Conservation (phyloP, 805 yeast genomes). For the Ogataea populi-albae region DNA sequence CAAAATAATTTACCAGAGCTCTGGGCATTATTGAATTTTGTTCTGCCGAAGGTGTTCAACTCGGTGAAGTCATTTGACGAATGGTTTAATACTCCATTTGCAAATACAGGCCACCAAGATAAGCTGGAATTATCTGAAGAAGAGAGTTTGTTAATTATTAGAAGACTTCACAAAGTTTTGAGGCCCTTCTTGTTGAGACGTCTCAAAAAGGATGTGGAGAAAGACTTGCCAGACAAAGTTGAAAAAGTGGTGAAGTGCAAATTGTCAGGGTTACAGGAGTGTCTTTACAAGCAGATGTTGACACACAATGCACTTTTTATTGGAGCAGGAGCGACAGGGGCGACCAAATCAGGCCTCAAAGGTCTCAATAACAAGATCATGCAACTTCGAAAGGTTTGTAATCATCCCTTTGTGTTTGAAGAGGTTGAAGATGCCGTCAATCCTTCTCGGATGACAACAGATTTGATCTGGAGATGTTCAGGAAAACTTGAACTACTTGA, state of each 20-base stretch:
- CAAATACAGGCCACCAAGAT: constrained; percentile 79
- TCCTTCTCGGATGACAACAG: constrained; percentile 59
- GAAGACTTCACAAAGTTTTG: constrained; percentile 82
- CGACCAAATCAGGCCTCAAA: constrained; percentile 63
- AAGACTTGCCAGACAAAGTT: constrained; percentile 79
- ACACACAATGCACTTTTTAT: constrained; percentile 66
- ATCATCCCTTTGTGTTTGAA: constrained; percentile 85
- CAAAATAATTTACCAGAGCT: constrained; percentile 82
- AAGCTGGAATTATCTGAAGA: constrained; percentile 80
- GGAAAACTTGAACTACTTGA: constrained; percentile 82
- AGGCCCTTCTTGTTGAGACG: constrained; percentile 83
- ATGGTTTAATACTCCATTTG: constrained; percentile 89
- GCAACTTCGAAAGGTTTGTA: constrained; percentile 83
- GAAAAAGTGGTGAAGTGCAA: constrained; percentile 81
- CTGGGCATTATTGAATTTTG: constrained; percentile 82
- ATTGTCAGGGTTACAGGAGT: constrained; percentile 66
- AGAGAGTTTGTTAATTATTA: constrained; percentile 75
- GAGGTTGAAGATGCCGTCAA: constrained; percentile 73
- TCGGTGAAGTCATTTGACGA: constrained; percentile 85
- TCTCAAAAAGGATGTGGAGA: constrained; percentile 83
- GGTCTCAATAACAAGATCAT: constrained; percentile 79
- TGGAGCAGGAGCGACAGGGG: constrained; percentile 56
- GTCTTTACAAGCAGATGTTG: constrained; percentile 74
- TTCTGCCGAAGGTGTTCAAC: constrained; percentile 78
- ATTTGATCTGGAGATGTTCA: constrained; percentile 68